A percentile compares a stretch with the other conserved stretches of the same genome.
These are phyloP conservation scores for Emericellopsis atlantica DNA, from an alignment of 2,329 filamentous ascomycete species.

Conservation along the genomic window DNA sequence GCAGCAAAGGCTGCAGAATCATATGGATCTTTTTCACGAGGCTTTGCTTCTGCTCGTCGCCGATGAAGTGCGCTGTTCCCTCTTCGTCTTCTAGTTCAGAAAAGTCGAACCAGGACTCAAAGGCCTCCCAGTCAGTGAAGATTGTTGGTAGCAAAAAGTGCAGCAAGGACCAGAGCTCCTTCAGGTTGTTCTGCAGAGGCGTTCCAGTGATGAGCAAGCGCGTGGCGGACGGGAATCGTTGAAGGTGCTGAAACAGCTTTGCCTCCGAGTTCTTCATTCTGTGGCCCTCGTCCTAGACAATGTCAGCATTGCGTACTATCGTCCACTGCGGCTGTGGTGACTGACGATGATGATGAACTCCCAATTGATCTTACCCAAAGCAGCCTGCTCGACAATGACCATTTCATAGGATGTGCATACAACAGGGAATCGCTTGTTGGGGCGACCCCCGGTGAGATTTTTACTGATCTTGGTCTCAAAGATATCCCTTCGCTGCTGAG, in stretches of 20 bases:
- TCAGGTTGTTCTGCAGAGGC: slow-evolving; percentile 87
- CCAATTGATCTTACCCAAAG: slow-evolving; percentile 77
- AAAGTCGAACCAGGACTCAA: slow-evolving; percentile 96
- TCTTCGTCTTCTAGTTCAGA: slow-evolving; percentile 78
- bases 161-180: slow-evolving; percentile 86
- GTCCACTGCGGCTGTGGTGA: slow-evolving; percentile 2
- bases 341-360: slow-evolving; percentile 89
- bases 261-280: slow-evolving; percentile 96
- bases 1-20: slow-evolving; percentile 79
- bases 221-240: slow-evolving; percentile 82
- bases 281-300: slow-evolving; percentile 72
- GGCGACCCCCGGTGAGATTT: slow-evolving; percentile 48
- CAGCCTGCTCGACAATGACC: slow-evolving; percentile 77
- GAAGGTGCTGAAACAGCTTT: slow-evolving; percentile 75
- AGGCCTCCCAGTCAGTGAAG: slow-evolving; percentile 86
- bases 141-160: slow-evolving; percentile 89
- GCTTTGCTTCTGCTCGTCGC: slow-evolving; percentile 51
- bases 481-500: slow-evolving; percentile 64
- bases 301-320: slow-evolving; percentile 7
- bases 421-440: slow-evolving; percentile 64
- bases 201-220: slow-evolving; percentile 89
- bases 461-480: slow-evolving; percentile 59
- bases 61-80: slow-evolving; percentile 65
- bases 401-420: slow-evolving; percentile 96
- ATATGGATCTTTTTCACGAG: slow-evolving; percentile 68